Base-by-base conservation (phyloP, 805 yeast species). In the Starmerella roubikii region DNA sequence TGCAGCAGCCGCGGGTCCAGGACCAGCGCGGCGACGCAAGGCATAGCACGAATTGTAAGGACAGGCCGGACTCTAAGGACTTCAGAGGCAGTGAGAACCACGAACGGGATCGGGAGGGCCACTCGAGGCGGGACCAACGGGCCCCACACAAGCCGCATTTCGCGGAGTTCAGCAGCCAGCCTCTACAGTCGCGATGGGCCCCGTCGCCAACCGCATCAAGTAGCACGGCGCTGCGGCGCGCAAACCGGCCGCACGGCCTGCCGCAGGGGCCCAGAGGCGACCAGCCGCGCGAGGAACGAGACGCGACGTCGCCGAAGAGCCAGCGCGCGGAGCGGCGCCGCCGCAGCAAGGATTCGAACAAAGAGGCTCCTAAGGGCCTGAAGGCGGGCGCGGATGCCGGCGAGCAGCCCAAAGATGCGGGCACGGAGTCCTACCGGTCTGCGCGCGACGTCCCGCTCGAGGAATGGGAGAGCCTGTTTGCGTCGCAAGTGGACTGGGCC, bases 401-500 rank as follows among this genome's bases (percentile, higher is more conserved):
- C 23, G 17, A 16, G 15, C 17, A 10, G 20, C 32, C 32, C 11
- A 16, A 12, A 29, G 13, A 29, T n/a, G 32, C 20, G 21, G n/a
- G 13, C 19, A 27, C 15, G 17, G 30, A 9, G 30, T 7, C 13
- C 30, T 8, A 12, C 15, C 17, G 13, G 30, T 7, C 32, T 5
- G 32, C 32, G 15, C n/a, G 5, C 15, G n/a, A n/a, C n/a, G n/a
- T n/a, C n/a, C n/a, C n/a, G n/a, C n/a, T n/a, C n/a, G n/a, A n/a
- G n/a, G 19, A 23, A 3, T 37, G 41, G 44, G 41, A 41, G 28
- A 35, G 30, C 12, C 18, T 35, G 9, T 25, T n/a, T 22, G 34
- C 29, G 13, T 22, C 28, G 3, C 15, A 38, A 13, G 41, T 15
- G 33, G 34, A 34, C 39, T 41, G 45, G 45, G 45, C 45, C 4